Evolutionary conservation across 192 early-diverging fungal genomes (phyloP).

Genomic region (Dissophora globulifera): DNA sequence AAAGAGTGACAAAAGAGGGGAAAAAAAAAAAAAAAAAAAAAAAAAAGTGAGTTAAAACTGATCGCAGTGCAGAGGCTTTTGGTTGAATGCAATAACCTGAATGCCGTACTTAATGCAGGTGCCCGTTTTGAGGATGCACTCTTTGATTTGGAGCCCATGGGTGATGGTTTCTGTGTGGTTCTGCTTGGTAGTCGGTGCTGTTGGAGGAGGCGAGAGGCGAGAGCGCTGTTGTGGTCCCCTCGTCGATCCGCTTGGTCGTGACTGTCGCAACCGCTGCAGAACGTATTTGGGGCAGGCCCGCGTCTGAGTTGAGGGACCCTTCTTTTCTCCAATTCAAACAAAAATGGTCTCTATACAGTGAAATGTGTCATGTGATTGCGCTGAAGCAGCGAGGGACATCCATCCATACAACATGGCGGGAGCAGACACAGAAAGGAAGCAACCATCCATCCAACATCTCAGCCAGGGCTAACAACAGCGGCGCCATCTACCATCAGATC

Average conservation of each 20-base stretch:
- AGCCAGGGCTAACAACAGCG: neutral
- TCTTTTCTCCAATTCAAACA: slow-evolving; percentile 38
- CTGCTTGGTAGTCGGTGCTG: neutral
- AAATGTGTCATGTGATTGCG: slow-evolving; percentile 35
- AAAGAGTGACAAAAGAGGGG: neutral
- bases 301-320: slow-evolving; percentile 14
- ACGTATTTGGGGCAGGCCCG: slow-evolving; percentile 7
- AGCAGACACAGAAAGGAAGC: no score
- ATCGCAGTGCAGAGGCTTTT: no score
- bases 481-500: neutral
- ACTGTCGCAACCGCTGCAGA: neutral
- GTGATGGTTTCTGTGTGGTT: neutral
- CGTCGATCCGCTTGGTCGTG: no score
- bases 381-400: no score
- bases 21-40: neutral
- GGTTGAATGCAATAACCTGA: neutral
- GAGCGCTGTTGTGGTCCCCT: no score
- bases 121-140: slow-evolving; percentile 26
- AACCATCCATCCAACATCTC: slow-evolving; percentile 17
- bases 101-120: slow-evolving; percentile 27
- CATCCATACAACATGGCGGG: slow-evolving; percentile 3
- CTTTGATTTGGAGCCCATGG: slow-evolving; percentile 44
- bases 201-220: no score
- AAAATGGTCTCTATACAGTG: slow-evolving; percentile 41
- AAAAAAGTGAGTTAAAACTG: neutral